Evolutionary conservation across 257 asterid genomes (phyloP), one percentile per base, ranked within the genome.

Genomic region (Solanum infundibuliforme): DNA sequence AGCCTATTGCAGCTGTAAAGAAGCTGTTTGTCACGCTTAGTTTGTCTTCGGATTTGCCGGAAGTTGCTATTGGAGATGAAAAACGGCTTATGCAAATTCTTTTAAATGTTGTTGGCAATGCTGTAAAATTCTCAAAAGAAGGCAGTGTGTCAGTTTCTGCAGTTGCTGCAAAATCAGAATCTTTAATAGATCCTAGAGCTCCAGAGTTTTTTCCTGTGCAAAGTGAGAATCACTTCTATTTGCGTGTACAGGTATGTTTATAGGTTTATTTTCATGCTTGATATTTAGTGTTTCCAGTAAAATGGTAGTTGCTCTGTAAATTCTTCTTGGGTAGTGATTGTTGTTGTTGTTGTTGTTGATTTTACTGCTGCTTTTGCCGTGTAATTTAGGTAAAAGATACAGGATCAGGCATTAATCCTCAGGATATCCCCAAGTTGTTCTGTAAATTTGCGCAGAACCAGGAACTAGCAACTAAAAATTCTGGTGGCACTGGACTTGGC

Each of bases 401-500:
- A 12, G 99, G 99, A 87, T 87, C 89, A 35, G 99, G 99, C 88
- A 93, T 97, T 74, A 96, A 91, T 91, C 97, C 95, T 25, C 98
- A 93, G 88, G 99, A 97, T 75, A 91, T 96, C 86, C 98, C 99
- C 5, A 95, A 94, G 91, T 68, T 97, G 84, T 97, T 97, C 90
- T 95, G 92, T 88, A 97, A 95, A 91, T 97, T 96, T 89, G 98
- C 96, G 16, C 98, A 97, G 91, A 92, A 91, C 82, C 99, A 94
- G 90, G 92, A 98, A 55, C 91, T 89, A 69, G 94, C 93, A 69
- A 27, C 95, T 87, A 95, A 93, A 89, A 95, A 93, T 90, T 87
- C 97, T 79, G 91, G 94, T 83, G 99, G 99, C 76, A 92, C 96
- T 89, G 99, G 99, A 39, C 99, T 97, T 86, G 99, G 99, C 88